Conservation (phyloP, 1,284 basidiomycete genomes). For the Ustilago tritici region DNA sequence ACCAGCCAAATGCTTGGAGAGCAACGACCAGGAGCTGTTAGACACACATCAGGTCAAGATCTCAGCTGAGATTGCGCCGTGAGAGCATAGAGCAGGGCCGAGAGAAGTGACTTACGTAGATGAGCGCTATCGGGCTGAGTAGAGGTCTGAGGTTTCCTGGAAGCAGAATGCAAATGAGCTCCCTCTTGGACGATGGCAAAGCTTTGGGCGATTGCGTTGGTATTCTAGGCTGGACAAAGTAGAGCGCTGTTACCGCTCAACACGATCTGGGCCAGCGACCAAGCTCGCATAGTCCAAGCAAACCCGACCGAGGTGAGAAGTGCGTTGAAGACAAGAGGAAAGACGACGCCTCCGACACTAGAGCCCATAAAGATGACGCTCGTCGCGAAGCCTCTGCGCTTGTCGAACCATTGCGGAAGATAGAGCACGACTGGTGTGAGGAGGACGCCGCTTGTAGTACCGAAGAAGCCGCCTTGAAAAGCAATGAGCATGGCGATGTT, state of each 20-base stretch:
- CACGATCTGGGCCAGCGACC: slow-evolving; percentile 34
- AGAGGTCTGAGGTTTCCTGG: slow-evolving; percentile 20
- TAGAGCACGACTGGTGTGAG: slow-evolving; percentile 55
- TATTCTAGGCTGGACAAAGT: slow-evolving; percentile 31
- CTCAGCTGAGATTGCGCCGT: not conserved
- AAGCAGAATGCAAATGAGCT: slow-evolving; percentile 5
- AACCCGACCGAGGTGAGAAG: slow-evolving; percentile 48
- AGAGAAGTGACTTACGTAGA: slow-evolving; percentile 16
- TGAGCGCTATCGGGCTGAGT: slow-evolving; percentile 17
- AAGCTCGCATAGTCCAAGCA: slow-evolving; percentile 52
- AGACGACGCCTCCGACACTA: slow-evolving; percentile 52
- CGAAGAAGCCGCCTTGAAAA: slow-evolving; percentile 54
- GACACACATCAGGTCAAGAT: not conserved
- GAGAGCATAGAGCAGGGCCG: not conserved
- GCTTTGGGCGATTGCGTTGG: not conserved
- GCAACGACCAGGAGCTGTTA: slow-evolving; percentile 31
- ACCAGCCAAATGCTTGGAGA: slow-evolving; percentile 50
- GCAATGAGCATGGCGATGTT: too few species aligned
- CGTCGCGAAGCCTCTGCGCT: slow-evolving; percentile 45
- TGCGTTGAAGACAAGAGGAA: slow-evolving; percentile 42
- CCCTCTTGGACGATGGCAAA: slow-evolving; percentile 5
- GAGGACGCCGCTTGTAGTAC: slow-evolving; percentile 35
- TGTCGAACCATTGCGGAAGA: slow-evolving; percentile 57
- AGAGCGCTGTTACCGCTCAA: slow-evolving; percentile 33
- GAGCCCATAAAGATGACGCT: slow-evolving; percentile 51